Evolutionary conservation across 192 early-diverging fungal genomes (phyloP).

Genomic region (Kickxella alabastrina): DNA sequence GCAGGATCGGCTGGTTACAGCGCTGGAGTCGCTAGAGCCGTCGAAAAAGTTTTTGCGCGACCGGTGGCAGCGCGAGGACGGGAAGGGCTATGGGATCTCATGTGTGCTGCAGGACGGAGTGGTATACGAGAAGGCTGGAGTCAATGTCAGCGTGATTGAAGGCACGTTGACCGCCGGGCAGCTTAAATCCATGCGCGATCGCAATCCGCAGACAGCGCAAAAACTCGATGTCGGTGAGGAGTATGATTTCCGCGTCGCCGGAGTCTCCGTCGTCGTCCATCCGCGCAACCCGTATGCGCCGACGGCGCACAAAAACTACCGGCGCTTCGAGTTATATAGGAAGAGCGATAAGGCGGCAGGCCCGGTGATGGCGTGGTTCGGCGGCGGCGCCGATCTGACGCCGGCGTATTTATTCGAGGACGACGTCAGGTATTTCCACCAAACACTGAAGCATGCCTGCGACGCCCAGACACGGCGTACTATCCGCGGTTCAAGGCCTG

Average conservation of each 20-base stretch:
- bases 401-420: conserved; percentile 87
- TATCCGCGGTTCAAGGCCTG: conserved; percentile 92
- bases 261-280: conserved; percentile 89
- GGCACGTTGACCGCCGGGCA: conserved; percentile 74
- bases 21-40: conserved; percentile 60
- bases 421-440: conserved; percentile 93
- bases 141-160: conserved; percentile 85
- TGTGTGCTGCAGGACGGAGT: conserved; percentile 89
- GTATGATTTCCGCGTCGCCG: conserved; percentile 81
- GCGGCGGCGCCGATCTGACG: conserved; percentile 94
- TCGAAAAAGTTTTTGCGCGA: conserved; percentile 69
- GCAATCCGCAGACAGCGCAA: conserved; percentile 54
- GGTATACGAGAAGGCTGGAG: conserved; percentile 97
- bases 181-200: conserved; percentile 86
- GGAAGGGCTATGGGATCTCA: conserved; percentile 83
- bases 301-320: conserved; percentile 95
- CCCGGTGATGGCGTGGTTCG: conserved; percentile 89
- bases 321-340: conserved; percentile 87
- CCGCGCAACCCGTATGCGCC: conserved; percentile 95
- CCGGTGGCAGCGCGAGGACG: conserved; percentile 83
- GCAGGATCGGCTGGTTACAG: conserved; percentile 69
- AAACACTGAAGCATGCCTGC: conserved; percentile 85
- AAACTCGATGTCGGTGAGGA: conserved; percentile 58
- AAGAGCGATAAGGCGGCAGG: conserved; percentile 54
- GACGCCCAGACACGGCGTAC: conserved; percentile 80